Evolutionary conservation across 2,329 filamentous ascomycete genomes (phyloP).

Genomic region (Sporothrix brunneoviolacea): DNA sequence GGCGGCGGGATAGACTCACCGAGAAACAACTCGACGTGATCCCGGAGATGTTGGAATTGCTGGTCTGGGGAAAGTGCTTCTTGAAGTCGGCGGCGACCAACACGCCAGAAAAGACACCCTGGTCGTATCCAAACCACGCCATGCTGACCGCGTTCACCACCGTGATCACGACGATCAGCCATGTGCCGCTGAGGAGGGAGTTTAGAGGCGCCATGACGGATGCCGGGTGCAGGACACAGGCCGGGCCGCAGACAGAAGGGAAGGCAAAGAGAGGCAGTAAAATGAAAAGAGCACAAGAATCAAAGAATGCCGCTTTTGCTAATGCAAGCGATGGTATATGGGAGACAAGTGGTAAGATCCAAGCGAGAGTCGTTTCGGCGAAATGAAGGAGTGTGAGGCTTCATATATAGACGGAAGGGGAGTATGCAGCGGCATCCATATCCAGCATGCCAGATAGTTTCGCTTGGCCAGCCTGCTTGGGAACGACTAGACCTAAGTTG

Average conservation of each 20-base stretch:
- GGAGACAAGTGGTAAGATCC: too few relatives aligned
- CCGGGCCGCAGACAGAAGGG: not conserved
- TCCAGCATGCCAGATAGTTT: too few relatives aligned
- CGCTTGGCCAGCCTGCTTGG: too few relatives aligned
- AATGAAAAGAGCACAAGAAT: not conserved
- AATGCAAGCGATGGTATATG: too few relatives aligned
- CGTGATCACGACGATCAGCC: constrained; percentile 6
- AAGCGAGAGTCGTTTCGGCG: not conserved
- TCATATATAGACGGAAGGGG: constrained; percentile 5
- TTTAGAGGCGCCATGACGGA: not conserved
- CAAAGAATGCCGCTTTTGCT: too few relatives aligned
- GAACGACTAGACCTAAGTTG: too few relatives aligned
- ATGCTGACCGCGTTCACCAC: constrained; percentile 15
- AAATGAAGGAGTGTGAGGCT: not conserved
- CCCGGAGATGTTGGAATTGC: constrained; percentile 34
- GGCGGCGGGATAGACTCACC: too few relatives aligned
- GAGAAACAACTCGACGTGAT: constrained; percentile 39
- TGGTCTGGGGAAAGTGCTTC: constrained; percentile 30
- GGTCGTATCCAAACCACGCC: constrained; percentile 30
- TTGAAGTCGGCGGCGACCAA: constrained; percentile 35
- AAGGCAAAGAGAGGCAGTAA: not conserved
- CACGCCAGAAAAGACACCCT: constrained; percentile 38
- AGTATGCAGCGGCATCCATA: too few relatives aligned
- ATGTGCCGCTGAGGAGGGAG: not conserved
- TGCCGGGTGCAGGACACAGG: not conserved